Conservation (phyloP, 176 grass and related monocot genomes). For the Cymbopogon citratus region DNA sequence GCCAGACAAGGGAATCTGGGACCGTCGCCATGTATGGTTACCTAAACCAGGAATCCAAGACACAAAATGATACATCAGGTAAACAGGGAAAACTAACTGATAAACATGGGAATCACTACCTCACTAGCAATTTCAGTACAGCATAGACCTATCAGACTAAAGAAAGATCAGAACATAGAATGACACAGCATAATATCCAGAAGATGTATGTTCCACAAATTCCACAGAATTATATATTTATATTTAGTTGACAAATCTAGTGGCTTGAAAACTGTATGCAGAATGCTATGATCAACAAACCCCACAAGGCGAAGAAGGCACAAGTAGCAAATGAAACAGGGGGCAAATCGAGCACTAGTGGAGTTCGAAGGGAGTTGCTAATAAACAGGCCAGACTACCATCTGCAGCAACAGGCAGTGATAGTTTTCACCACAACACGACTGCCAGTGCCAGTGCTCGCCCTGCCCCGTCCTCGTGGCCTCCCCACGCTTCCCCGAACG, state of each 20-base stretch:
- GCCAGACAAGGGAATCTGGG: conserved; percentile 62
- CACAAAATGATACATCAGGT: neutral
- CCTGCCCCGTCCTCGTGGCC: too few species aligned
- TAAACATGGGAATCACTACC: neutral
- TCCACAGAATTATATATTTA: neutral
- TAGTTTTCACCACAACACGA: too few species aligned
- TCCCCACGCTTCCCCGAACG: too few species aligned
- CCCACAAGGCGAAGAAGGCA: neutral
- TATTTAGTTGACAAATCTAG: neutral
- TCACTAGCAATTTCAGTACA: neutral
- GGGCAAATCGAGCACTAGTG: neutral
- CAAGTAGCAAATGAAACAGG: neutral
- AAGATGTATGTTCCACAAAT: too few species aligned
- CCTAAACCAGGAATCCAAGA: neutral
- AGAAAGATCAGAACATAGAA: neutral
- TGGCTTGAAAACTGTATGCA: neutral
- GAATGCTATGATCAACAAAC: neutral
- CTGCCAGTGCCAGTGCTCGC: too few species aligned
- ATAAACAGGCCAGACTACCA: too few species aligned
- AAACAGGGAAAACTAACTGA: neutral
- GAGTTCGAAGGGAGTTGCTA: neutral
- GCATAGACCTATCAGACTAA: neutral
- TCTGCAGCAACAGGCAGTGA: too few species aligned
- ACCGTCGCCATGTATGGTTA: conserved; percentile 62
- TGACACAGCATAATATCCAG: too few species aligned